Conservation (phyloP, 306 rosid species). For the Castanea mollissima region DNA sequence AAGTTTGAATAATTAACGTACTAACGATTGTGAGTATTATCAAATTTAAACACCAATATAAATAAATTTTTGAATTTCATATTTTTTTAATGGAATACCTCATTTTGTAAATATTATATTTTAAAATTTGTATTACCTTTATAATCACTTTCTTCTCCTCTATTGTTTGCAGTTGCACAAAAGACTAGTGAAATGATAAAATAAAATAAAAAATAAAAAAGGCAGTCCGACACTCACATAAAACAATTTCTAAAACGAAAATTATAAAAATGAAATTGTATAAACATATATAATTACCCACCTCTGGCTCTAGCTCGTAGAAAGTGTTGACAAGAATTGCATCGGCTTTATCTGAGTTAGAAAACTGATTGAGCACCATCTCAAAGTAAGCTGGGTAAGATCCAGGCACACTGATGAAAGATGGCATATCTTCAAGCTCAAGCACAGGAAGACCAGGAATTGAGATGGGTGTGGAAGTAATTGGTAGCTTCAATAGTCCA, state of each 20-base stretch:
- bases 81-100: too few relatives aligned
- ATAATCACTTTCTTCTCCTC: too few relatives aligned
- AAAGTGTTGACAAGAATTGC: conserved; percentile 54
- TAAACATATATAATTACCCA: not conserved
- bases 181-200: too few relatives aligned
- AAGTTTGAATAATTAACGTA: too few relatives aligned
- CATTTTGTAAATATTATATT: too few relatives aligned
- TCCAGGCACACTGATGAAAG: conserved; percentile 34
- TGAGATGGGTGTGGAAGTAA: conserved; percentile 27
- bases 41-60: too few relatives aligned
- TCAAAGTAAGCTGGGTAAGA: conserved; percentile 54
- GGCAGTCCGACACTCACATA: too few relatives aligned
- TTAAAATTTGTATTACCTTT: too few relatives aligned
- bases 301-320: conserved; percentile 59
- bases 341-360: conserved; percentile 46
- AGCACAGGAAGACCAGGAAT: conserved; percentile 51
- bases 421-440: conserved; percentile 45
- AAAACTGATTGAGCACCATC: conserved; percentile 50
- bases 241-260: not conserved
- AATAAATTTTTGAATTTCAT: too few relatives aligned
- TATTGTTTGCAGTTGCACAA: fast-evolving
- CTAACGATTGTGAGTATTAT: too few relatives aligned
- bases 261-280: not conserved
- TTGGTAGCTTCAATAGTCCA: conserved; percentile 37
- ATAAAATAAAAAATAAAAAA: too few relatives aligned